phyloP scores from a whole-genome alignment of 768 basidiomycete species.

The Naganishia antarctica region DNA sequence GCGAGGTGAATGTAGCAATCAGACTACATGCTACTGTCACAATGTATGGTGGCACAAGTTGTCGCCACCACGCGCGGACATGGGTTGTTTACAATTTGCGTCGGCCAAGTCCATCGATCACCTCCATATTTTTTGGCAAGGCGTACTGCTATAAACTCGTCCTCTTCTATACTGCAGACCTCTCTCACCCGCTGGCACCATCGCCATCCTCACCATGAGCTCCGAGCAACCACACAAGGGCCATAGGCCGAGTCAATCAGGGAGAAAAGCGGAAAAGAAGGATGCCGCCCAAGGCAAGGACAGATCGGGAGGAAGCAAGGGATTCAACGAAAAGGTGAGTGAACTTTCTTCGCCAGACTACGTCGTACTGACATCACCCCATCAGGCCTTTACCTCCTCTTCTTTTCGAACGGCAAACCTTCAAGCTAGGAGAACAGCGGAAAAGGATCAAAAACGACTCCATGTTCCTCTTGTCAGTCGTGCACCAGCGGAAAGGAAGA shows the following conservation, averaged over 20 bases:
- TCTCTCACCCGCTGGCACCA: too few species aligned
- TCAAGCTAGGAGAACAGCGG: constrained; percentile 83
- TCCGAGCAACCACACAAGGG: constrained; percentile 69
- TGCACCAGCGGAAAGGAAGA: constrained; percentile 61
- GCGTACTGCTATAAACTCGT: too few species aligned
- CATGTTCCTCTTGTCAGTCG: constrained; percentile 95
- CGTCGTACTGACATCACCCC: background rate
- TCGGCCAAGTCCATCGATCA: too few species aligned
- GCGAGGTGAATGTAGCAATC: too few species aligned
- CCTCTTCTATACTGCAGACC: too few species aligned
- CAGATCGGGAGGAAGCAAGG: constrained; percentile 64
- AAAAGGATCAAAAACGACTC: constrained; percentile 86
- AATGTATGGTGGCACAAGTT: too few species aligned
- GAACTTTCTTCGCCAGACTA: background rate
- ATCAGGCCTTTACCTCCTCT: constrained; percentile 80
- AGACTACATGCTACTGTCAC: too few species aligned
- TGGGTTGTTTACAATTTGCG: too few species aligned
- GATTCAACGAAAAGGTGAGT: constrained; percentile 83
- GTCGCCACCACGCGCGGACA: too few species aligned
- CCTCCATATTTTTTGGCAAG: too few species aligned
- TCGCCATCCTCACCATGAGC: constrained; percentile 5
- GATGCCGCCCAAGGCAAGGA: constrained; percentile 58
- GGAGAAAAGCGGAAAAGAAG: constrained; percentile 72
- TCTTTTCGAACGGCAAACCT: constrained; percentile 84
- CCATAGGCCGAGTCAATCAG: constrained; percentile 69